Evolutionary conservation across 73 alveolate genomes (phyloP), one percentile per base, ranked within the genome.

Genomic region (Paramecium tetraurelia): DNA sequence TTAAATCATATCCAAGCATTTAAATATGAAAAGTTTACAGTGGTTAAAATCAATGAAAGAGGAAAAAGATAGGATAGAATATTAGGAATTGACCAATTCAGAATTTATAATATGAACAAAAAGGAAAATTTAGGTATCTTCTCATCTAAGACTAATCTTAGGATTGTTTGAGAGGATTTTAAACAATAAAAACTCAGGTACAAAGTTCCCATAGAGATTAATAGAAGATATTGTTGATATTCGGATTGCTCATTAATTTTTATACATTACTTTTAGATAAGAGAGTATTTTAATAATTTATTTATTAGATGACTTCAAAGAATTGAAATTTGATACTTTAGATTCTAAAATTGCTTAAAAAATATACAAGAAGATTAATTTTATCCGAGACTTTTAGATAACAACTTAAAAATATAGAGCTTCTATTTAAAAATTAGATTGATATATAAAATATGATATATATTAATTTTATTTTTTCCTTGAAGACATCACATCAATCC

Each of bases 401-500:
- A 14, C 46, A 48, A 31, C 70, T 12, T 20, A 22, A 22, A 80
- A 80, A 24, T 14, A 18, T 24, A 80, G 90, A 48, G 27, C 76
- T 14, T 80, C 20, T 80, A 80, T 76, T 80, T 80, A 80, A 35
- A 80, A 46, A 80, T 80, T 44, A 8, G 90, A 80, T 43, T 80
- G 87, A 75, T 24, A 4, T 18, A 53, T 53, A n/a, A 53, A 53
- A 53, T 53, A 53, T 53, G n/a, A 40, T 40, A 40, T 40, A 40
- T 40, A 1, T 40, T 0, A 0, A 40, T 40, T 40, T 27, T 46
- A 24, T 46, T 10, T 46, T 3, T 10, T 10, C 16, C 59, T 4
- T 16, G 7, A 2, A 53, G 4, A 53, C 6, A 22, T 86, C 93
- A 89, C 12, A 96, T 85, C 20, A 98, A 88, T 27, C 99, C 99